phyloP scores from a whole-genome alignment of 306 rosid species.

The Mimosa pudica region DNA sequence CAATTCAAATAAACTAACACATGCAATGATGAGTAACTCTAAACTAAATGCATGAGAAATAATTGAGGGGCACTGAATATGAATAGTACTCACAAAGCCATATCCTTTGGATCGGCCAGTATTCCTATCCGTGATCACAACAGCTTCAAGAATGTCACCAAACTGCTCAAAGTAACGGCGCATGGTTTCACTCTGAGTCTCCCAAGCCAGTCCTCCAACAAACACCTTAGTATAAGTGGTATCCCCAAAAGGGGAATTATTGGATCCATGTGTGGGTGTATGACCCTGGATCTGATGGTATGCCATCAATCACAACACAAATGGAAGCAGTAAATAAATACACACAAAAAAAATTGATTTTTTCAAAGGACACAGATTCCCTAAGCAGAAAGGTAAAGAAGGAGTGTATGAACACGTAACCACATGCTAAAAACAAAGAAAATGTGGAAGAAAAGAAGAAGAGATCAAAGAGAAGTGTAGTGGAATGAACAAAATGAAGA shows the following conservation, averaged over 20 bases:
- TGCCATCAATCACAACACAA: constrained; percentile 54
- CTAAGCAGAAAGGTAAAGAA: constrained; percentile 14
- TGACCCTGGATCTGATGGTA: constrained; percentile 70
- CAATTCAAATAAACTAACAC: not conserved
- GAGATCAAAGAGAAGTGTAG: constrained; percentile 38
- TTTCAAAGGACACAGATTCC: constrained; percentile 13
- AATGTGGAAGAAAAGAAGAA: not conserved
- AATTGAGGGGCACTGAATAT: not conserved
- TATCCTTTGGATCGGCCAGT: constrained; percentile 97
- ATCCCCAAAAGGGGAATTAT: constrained; percentile 91
- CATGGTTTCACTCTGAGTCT: constrained; percentile 66
- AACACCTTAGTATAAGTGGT: constrained; percentile 94
- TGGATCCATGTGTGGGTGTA: constrained; percentile 67
- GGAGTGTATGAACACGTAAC: constrained; percentile 17
- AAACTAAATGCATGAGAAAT: not conserved
- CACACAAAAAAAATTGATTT: not conserved
- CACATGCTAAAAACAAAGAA: constrained; percentile 29
- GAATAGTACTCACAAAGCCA: constrained; percentile 83
- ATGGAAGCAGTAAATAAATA: not conserved
- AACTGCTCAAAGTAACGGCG: constrained; percentile 81
- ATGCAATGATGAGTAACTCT: constrained; percentile 3
- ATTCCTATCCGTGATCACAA: constrained; percentile 87
- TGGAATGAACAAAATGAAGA: constrained; percentile 22
- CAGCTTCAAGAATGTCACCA: constrained; percentile 94
- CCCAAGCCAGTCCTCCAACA: constrained; percentile 70